Evolutionary conservation across 495 filamentous ascomycete genomes (phyloP).

Genomic region (Penicillium mononematosum): DNA sequence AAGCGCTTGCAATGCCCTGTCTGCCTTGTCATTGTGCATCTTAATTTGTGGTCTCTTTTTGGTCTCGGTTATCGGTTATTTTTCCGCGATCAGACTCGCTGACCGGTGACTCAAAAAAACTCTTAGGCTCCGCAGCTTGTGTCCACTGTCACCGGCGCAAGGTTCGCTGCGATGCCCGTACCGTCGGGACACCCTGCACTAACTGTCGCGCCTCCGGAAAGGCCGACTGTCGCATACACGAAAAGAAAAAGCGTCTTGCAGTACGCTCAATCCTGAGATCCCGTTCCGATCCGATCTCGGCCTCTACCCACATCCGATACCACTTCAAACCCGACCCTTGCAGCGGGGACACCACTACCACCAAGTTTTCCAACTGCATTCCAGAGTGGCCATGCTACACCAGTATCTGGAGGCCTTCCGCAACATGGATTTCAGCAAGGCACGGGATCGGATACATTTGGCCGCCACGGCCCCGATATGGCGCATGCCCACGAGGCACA

Average conservation of each 20-base stretch:
- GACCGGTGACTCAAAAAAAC: conserved; percentile 22
- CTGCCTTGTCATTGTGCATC: background rate
- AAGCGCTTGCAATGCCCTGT: conserved; percentile 10
- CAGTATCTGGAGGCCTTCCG: conserved; percentile 18
- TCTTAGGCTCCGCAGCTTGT: conserved; percentile 44
- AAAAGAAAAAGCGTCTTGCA: conserved; percentile 49
- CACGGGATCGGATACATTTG: conserved; percentile 27
- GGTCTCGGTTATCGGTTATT: background rate
- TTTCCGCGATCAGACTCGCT: conserved; percentile 8
- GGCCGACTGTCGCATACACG: conserved; percentile 48
- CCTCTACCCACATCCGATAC: conserved; percentile 34
- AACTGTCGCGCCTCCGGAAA: conserved; percentile 49
- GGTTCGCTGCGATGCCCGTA: conserved; percentile 49
- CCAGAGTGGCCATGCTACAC: conserved; percentile 22
- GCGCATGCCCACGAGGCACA: conserved; percentile 38
- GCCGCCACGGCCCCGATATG: conserved; percentile 31
- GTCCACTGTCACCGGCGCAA: conserved; percentile 51
- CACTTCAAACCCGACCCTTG: conserved; percentile 24
- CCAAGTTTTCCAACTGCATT: conserved; percentile 37
- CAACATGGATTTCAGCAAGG: conserved; percentile 27
- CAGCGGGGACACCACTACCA: conserved; percentile 23
- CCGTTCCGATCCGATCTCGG: conserved; percentile 50
- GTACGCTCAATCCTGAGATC: conserved; percentile 49
- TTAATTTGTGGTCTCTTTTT: background rate
- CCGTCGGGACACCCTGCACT: conserved; percentile 46